Evolutionary conservation across 139 green algal genomes (phyloP).

Genomic region (Astrephomene gubernaculifera): DNA sequence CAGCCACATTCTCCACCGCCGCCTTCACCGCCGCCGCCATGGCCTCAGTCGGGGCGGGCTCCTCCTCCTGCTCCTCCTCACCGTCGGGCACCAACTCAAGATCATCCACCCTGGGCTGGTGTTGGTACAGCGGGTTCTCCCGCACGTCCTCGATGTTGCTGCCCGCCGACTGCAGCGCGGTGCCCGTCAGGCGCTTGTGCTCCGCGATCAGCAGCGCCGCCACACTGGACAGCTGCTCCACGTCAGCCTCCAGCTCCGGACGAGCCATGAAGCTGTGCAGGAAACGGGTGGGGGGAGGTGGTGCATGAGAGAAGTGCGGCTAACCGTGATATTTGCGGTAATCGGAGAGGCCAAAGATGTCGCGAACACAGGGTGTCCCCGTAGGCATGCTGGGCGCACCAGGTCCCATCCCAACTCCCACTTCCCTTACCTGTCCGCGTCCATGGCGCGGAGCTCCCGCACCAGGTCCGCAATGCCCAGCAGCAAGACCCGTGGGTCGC

Average conservation of each 20-base stretch:
- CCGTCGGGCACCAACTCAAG: neutral
- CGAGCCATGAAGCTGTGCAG: constrained; percentile 33
- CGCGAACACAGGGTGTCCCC: no score
- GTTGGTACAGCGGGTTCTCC: constrained; percentile 41
- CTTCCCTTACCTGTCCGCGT: constrained; percentile 17
- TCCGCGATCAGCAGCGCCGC: constrained; percentile 35
- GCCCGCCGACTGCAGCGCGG: neutral
- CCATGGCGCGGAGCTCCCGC: constrained; percentile 34
- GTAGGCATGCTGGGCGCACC: no score
- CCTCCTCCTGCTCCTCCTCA: constrained; percentile 6
- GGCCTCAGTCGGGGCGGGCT: neutral
- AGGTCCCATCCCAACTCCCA: no score
- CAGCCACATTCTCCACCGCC: neutral
- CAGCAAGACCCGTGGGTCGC: constrained; percentile 32
- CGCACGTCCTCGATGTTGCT: neutral
- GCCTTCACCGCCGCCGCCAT: neutral
- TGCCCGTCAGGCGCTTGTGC: constrained; percentile 41
- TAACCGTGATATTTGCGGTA: no score
- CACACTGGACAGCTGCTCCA: constrained; percentile 46
- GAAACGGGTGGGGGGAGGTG: no score
- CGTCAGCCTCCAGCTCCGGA: constrained; percentile 44
- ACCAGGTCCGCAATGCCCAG: constrained; percentile 40
- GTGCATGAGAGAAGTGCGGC: no score
- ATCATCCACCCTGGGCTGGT: constrained; percentile 18
- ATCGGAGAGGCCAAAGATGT: no score